Evolutionary conservation across 2,329 filamentous ascomycete species (phyloP).

Genomic region (Phyllosticta citribraziliensis): DNA sequence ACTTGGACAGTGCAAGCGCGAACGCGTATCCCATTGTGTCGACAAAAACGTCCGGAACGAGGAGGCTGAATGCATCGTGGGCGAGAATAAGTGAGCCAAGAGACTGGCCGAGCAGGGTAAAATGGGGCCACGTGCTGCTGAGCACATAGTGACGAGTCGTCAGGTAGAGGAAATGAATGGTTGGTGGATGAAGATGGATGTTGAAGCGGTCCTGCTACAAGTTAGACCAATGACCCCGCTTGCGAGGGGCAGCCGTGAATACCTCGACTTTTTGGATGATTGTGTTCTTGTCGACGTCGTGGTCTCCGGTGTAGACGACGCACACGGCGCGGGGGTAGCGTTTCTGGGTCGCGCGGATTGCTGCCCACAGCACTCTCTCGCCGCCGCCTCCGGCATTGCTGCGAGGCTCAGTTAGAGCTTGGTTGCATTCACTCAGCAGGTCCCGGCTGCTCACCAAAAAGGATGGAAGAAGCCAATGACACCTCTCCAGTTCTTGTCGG

Average conservation of each 20-base stretch:
- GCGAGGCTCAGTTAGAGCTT: constrained; percentile 15
- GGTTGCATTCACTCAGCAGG: not conserved
- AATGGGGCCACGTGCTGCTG: constrained; percentile 77
- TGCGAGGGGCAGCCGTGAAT: constrained; percentile 14
- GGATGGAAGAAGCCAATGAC: constrained; percentile 96
- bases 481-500: constrained; percentile 61
- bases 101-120: constrained; percentile 91
- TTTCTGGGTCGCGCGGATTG: constrained; percentile 80
- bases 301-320: constrained; percentile 90
- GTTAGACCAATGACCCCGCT: not conserved
- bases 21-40: constrained; percentile 99
- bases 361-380: constrained; percentile 92
- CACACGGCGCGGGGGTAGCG: constrained; percentile 83
- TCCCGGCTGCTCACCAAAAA: constrained; percentile 58
- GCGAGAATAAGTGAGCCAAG: constrained; percentile 78
- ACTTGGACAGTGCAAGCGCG: constrained; percentile 68
- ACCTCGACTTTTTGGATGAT: constrained; percentile 73
- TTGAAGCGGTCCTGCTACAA: constrained; percentile 61
- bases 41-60: constrained; percentile 88
- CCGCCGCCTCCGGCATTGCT: constrained; percentile 95
- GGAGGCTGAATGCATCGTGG: constrained; percentile 84
- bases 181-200: constrained; percentile 75
- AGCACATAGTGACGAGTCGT: constrained; percentile 80
- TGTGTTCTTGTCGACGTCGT: constrained; percentile 69
- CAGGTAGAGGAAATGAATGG: constrained; percentile 81